Conservation (phyloP, 495 filamentous ascomycete genomes). For the Penicillium coprophilum region DNA sequence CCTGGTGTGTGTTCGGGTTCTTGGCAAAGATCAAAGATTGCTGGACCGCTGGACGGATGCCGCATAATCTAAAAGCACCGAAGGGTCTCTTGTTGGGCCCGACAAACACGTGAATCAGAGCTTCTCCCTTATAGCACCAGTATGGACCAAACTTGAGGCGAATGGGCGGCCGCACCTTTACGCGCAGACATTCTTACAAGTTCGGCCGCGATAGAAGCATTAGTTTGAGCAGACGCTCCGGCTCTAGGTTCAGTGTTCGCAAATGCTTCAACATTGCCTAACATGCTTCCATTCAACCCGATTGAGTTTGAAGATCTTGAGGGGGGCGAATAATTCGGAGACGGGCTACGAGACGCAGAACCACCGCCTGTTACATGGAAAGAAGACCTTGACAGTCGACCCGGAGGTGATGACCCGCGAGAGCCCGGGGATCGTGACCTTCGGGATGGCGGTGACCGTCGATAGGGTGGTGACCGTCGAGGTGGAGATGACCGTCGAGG, state of each 20-base stretch:
- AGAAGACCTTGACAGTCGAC: not conserved
- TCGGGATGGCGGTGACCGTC: not conserved
- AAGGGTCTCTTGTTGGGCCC: slow-evolving; percentile 36
- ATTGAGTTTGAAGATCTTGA: not conserved
- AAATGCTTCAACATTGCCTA: not conserved
- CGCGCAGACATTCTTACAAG: not conserved
- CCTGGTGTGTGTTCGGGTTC: not conserved
- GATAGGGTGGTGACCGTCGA: not conserved
- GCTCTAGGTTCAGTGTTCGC: not conserved
- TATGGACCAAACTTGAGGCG: not conserved
- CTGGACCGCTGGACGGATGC: slow-evolving; percentile 20
- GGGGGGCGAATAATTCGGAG: not conserved
- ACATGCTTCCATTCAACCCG: not conserved
- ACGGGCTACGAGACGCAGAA: not conserved
- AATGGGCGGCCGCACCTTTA: not conserved
- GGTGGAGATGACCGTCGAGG: not conserved
- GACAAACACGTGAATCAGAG: slow-evolving; percentile 33
- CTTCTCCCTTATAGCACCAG: slow-evolving; percentile 27
- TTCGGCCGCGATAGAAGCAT: not conserved
- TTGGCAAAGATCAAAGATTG: slow-evolving; percentile 19
- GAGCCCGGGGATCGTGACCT: not conserved
- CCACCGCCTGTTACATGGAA: not conserved
- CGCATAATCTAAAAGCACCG: slow-evolving; percentile 43
- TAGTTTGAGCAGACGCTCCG: not conserved
- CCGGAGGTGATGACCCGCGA: not conserved